Evolutionary conservation across 1,139 yeast genomes (phyloP).

Genomic region (Lodderomyces jiufengensis): DNA sequence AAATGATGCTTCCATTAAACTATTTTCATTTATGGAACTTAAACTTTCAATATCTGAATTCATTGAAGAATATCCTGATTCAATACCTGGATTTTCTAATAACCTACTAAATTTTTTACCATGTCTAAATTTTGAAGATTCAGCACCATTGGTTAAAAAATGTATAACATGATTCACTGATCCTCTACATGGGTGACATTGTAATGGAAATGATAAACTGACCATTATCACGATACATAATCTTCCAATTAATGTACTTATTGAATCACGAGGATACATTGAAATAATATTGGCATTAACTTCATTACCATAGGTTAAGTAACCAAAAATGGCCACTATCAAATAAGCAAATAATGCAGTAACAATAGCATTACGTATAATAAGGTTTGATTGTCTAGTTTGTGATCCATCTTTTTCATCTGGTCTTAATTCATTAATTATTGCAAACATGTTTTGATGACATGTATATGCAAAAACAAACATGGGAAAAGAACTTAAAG

Average conservation of each 20-base stretch:
- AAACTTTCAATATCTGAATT: slow-evolving; percentile 22
- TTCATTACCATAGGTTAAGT: slow-evolving; percentile 78
- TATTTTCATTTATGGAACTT: slow-evolving; percentile 11
- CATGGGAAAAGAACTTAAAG: slow-evolving; percentile 65
- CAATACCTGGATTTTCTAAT: slow-evolving; percentile 1
- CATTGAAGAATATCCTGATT: slow-evolving; percentile 17
- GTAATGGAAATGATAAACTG: slow-evolving; percentile 66
- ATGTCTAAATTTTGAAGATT: slow-evolving; percentile 6
- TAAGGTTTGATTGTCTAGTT: slow-evolving; percentile 48
- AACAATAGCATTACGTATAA: slow-evolving; percentile 57
- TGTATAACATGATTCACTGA: slow-evolving; percentile 64
- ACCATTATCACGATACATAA: slow-evolving; percentile 69
- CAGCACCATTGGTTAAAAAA: slow-evolving; percentile 37
- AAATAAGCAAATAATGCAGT: slow-evolving; percentile 60
- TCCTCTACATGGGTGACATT: slow-evolving; percentile 76
- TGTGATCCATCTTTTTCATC: slow-evolving; percentile 40
- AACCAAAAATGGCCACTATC: slow-evolving; percentile 78
- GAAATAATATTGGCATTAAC: slow-evolving; percentile 69
- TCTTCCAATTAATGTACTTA: slow-evolving; percentile 63
- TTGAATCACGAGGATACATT: slow-evolving; percentile 58
- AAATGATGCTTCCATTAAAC: slow-evolving; percentile 33
- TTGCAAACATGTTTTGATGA: slow-evolving; percentile 90
- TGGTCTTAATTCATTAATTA: slow-evolving; percentile 63
- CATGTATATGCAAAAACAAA: slow-evolving; percentile 94
- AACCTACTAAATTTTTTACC: slow-evolving; percentile 2